Conservation (phyloP, 805 yeast genomes). For the Wickerhamiella dianesei region DNA sequence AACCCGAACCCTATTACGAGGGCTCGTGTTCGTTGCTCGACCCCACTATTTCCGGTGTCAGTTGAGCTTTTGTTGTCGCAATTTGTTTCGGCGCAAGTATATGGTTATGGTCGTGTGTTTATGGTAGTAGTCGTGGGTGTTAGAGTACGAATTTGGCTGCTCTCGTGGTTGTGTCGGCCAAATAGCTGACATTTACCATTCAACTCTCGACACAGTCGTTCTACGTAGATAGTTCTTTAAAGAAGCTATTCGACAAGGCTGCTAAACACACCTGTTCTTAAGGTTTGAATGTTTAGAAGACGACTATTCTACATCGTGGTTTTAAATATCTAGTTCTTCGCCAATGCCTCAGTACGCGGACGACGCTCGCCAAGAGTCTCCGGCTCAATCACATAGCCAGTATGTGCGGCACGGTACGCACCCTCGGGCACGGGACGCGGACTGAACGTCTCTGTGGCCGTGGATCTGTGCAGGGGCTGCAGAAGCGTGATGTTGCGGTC, state of each 20-base stretch:
- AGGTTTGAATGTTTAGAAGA: too few species aligned
- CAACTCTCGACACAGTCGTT: too few species aligned
- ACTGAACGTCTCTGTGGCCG: conserved; percentile 12
- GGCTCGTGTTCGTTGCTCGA: neutral
- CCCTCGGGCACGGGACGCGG: conserved; percentile 23
- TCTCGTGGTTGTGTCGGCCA: too few species aligned
- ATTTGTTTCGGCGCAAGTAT: too few species aligned
- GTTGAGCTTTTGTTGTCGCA: too few species aligned
- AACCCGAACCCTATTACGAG: neutral
- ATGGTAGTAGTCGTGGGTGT: too few species aligned
- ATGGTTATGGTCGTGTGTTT: too few species aligned
- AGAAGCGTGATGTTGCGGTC: conserved; percentile 15
- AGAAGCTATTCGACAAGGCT: too few species aligned
- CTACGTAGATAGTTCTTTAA: too few species aligned
- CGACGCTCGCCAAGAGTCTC: conserved; percentile 21
- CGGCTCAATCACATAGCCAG: conserved; percentile 17
- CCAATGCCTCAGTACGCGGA: conserved; percentile 15
- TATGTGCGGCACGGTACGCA: conserved; percentile 18
- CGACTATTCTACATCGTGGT: neutral
- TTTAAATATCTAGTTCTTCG: neutral
- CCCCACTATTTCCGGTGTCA: neutral
- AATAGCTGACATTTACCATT: too few species aligned
- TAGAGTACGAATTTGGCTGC: too few species aligned
- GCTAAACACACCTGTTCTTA: too few species aligned
- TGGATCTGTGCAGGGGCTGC: conserved; percentile 12